These are phyloP conservation scores for Salix caprea DNA, from an alignment of 345 rosid genomes.

Conservation along the genomic window DNA sequence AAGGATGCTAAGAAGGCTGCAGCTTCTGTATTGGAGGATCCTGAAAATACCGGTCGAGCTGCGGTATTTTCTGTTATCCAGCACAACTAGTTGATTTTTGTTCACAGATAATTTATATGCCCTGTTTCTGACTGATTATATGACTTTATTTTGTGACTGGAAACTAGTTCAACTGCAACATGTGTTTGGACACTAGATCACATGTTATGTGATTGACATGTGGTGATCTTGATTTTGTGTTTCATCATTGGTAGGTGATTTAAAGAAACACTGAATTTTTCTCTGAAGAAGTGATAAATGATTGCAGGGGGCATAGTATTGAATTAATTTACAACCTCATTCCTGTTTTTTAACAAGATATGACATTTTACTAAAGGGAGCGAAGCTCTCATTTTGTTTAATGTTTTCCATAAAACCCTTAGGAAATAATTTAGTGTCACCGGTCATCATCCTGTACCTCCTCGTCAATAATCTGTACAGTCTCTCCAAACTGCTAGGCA, in stretches of 20 bases:
- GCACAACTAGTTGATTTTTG: neutral
- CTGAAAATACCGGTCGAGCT: slow-evolving; percentile 77
- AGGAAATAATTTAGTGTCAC: no score
- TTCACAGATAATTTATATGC: neutral
- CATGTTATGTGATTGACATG: neutral
- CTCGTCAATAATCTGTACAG: no score
- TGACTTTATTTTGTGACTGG: neutral
- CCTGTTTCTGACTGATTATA: neutral
- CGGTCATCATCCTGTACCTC: no score
- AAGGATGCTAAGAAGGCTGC: slow-evolving; percentile 92
- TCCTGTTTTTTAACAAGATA: no score
- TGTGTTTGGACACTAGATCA: neutral
- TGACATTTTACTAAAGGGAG: no score
- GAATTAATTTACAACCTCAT: neutral
- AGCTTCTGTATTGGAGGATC: slow-evolving; percentile 73
- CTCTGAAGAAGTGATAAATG: neutral
- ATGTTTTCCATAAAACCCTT: no score
- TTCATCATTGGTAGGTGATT: no score
- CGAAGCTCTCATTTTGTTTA: no score
- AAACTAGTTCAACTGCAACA: neutral
- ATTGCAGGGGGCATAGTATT: neutral
- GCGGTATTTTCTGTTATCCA: slow-evolving; percentile 44
- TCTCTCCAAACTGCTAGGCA: no score
- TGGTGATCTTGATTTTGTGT: no score
- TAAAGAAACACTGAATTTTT: neutral